A percentile compares a stretch with the other conserved stretches of the same genome.
Evolutionary conservation across 78 protist genomes (phyloP).

Genomic region (Mantamonas sphyraenae): DNA sequence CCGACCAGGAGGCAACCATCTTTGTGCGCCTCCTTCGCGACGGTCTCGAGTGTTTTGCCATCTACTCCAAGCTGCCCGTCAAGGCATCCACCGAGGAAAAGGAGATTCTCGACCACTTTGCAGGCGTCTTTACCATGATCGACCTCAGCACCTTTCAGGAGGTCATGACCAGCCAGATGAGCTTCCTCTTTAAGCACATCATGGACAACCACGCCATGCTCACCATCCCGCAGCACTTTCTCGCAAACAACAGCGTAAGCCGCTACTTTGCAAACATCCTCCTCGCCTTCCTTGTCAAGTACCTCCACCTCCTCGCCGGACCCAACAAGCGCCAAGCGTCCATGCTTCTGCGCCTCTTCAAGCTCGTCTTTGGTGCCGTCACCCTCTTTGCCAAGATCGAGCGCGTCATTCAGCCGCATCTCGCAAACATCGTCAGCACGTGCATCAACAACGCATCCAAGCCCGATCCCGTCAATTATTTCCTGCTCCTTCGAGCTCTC

Average conservation of each 20-base stretch:
- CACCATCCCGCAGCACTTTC: conserved; percentile 70
- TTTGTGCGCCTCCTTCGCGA: conserved; percentile 38
- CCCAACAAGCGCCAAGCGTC: background rate
- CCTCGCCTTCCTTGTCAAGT: conserved; percentile 39
- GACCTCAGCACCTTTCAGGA: conserved; percentile 57
- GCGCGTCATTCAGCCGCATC: conserved; percentile 55
- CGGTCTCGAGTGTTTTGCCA: conserved; percentile 55
- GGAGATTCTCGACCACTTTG: conserved; percentile 64
- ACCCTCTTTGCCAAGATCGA: conserved; percentile 57
- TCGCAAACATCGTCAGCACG: conserved; percentile 32
- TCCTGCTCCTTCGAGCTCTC: conserved; percentile 49
- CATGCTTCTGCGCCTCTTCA: conserved; percentile 54
- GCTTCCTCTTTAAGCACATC: conserved; percentile 38
- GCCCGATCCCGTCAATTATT: conserved; percentile 34
- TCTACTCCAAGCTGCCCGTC: conserved; percentile 13
- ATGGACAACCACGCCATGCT: conserved; percentile 36
- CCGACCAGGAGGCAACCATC: conserved; percentile 33
- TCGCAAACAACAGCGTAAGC: conserved; percentile 35
- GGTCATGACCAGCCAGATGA: conserved; percentile 30
- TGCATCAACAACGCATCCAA: conserved; percentile 9
- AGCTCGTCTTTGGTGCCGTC: conserved; percentile 58
- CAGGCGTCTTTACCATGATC: conserved; percentile 63
- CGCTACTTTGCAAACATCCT: conserved; percentile 34
- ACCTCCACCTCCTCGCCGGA: conserved; percentile 20
- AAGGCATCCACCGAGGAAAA: conserved; percentile 22